These are phyloP conservation scores for Cadophora sp. DNA, from an alignment of 2,329 filamentous ascomycete genomes.

Conservation along the genomic window DNA sequence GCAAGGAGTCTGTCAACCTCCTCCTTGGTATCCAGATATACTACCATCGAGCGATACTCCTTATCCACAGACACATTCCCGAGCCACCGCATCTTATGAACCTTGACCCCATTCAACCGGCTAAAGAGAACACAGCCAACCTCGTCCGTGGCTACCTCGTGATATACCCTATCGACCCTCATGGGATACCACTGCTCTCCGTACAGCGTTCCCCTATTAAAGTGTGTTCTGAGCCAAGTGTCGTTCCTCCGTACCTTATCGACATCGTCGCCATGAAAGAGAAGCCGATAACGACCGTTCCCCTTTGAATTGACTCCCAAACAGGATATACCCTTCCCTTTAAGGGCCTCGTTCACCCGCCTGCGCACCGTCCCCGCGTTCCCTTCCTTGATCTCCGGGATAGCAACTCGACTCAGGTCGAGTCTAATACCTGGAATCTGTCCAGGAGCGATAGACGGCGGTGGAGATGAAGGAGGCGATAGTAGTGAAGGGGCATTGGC, in stretches of 20 bases:
- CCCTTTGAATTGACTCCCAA: slow-evolving; percentile 13
- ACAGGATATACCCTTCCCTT: slow-evolving; percentile 10
- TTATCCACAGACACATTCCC: slow-evolving; percentile 22
- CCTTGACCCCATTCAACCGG: slow-evolving; percentile 19
- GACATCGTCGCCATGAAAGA: slow-evolving; percentile 17
- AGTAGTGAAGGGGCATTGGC: too few species aligned
- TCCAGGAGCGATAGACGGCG: background rate
- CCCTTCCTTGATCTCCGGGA: too few species aligned
- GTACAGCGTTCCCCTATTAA: slow-evolving; percentile 23
- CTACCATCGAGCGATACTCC: slow-evolving; percentile 25
- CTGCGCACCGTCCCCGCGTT: slow-evolving; percentile 10
- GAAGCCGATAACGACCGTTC: slow-evolving; percentile 17
- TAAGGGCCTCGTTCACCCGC: slow-evolving; percentile 12
- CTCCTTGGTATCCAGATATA: slow-evolving; percentile 10
- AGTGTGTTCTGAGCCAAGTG: slow-evolving; percentile 23
- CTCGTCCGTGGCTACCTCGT: slow-evolving; percentile 18
- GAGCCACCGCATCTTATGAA: slow-evolving; percentile 23
- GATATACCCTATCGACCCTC: slow-evolving; percentile 25
- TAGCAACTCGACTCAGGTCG: background rate
- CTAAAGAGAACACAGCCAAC: slow-evolving; percentile 14
- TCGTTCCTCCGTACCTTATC: slow-evolving; percentile 19
- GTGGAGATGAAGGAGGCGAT: background rate
- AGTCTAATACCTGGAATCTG: background rate
- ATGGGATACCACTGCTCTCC: slow-evolving; percentile 22
- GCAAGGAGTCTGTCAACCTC: background rate